Evolutionary conservation across 768 basidiomycete species (phyloP).

Genomic region (Russula abietina): DNA sequence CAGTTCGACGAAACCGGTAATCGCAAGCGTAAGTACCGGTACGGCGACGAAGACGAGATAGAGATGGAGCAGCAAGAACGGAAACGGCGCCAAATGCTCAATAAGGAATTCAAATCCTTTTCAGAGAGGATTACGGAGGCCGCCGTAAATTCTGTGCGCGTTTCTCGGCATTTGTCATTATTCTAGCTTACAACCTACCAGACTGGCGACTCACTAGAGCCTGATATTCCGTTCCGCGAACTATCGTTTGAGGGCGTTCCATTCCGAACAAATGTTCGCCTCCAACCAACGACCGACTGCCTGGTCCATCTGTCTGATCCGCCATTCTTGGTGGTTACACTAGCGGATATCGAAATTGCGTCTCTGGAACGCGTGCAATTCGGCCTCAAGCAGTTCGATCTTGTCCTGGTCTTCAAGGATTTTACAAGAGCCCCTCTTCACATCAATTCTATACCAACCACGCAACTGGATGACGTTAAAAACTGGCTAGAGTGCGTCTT

Average conservation of each 20-base stretch:
- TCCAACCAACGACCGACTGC: conserved; percentile 96
- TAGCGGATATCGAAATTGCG: conserved; percentile 92
- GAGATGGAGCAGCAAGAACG: conserved; percentile 98
- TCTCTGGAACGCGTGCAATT: conserved; percentile 97
- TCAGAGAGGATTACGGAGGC: conserved; percentile 90
- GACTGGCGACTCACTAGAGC: conserved; percentile 80
- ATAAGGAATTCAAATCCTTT: conserved; percentile 92
- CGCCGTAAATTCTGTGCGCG: conserved; percentile 62
- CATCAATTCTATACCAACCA: conserved; percentile 90
- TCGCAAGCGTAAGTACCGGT: conserved; percentile 91
- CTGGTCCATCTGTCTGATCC: conserved; percentile 92
- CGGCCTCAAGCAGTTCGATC: conserved; percentile 92
- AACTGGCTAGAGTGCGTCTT: conserved; percentile 92
- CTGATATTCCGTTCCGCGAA: conserved; percentile 96
- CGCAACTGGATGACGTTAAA: conserved; percentile 93
- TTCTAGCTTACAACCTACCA: conserved; percentile 29
- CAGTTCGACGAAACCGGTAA: conserved; percentile 99
- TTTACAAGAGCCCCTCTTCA: conserved; percentile 89
- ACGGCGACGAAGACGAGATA: conserved; percentile 98
- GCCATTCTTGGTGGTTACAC: conserved; percentile 92
- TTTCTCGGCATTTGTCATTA: neutral
- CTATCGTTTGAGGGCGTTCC: conserved; percentile 96
- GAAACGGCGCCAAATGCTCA: conserved; percentile 79
- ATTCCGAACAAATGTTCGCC: conserved; percentile 86
- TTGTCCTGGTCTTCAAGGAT: conserved; percentile 96